Evolutionary conservation across 2,329 filamentous ascomycete genomes (phyloP), one percentile per base, ranked within the genome.

Genomic region (Cercospora zeae-maydis): DNA sequence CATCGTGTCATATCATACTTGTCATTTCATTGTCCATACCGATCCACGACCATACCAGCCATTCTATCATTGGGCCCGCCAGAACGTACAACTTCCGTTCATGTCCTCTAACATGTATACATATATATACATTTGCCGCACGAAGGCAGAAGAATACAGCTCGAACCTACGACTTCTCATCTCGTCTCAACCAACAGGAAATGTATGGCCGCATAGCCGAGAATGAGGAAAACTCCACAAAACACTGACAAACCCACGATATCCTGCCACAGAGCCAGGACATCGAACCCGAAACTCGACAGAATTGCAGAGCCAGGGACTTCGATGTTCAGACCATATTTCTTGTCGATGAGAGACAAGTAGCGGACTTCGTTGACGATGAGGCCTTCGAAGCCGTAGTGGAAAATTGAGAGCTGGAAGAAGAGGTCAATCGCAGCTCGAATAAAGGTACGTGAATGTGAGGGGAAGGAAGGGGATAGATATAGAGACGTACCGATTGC

Each of bases 361-460:
- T 92, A 91, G 27, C 92, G 88, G 52, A 97, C 96, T 79, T 99
- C 95, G 74, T 98, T 99, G 70, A 99, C 95, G 66, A 98, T 96
- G 13, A 99, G 84, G 1, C 91, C 90, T 81, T 99, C 95, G 71
- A 98, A 98, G 4, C 89, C 93, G 74, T 96, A 99, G 75, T 99
- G 95, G 84, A 99, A 99, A 66, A 99, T 99, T 1, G 93, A 97
- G 8, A 99, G 80, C 78, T 89, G 42, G 34, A 13, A 4, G 19
- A 11, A 27, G 4, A 24, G 14, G 21, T 47, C 4, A 47, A 10
- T 24, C 21, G 2, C 4, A 45, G 39, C 4, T 45, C 39, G 6
- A 39, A 14, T 13, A 2, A n/a, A 34, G 33, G 33, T 34, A 16
- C 10, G 61, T 77, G 70, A 80, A 73, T 52, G 36, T 11, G 2